A percentile compares a stretch with the other conserved stretches of the same genome.
Evolutionary conservation across 495 filamentous ascomycete genomes (phyloP).

Genomic region (Peziza echinospora): DNA sequence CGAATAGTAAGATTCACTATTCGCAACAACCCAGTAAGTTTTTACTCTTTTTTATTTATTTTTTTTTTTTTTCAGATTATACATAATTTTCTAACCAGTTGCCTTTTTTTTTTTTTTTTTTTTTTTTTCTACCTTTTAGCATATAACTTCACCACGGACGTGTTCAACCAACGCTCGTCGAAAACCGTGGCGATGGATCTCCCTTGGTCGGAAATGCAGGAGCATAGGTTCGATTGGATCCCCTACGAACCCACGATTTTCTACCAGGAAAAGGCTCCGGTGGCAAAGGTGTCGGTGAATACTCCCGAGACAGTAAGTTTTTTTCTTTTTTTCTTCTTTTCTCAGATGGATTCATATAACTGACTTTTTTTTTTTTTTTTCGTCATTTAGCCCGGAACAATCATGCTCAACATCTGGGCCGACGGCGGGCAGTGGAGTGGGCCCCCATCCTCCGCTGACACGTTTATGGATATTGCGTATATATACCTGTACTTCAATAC

Average conservation of each 20-base stretch:
- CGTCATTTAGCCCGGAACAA: constrained; percentile 6
- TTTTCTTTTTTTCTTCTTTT: background rate
- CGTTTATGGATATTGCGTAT: constrained; percentile 12
- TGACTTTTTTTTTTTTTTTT: background rate
- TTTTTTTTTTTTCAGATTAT: constrained; percentile 3
- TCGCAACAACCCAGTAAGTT: constrained; percentile 17
- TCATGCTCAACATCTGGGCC: constrained; percentile 17
- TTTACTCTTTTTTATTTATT: background rate
- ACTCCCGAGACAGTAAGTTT: constrained; percentile 14
- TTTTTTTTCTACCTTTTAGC: constrained; percentile 6
- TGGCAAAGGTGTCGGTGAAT: constrained; percentile 9
- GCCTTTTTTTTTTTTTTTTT: background rate
- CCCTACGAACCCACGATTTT: constrained; percentile 10
- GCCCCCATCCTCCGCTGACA: constrained; percentile 14
- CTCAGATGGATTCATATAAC: background rate
- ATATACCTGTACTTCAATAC: constrained; percentile 18
- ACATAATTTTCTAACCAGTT: background rate
- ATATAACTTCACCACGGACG: constrained; percentile 5
- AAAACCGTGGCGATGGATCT: constrained; percentile 4
- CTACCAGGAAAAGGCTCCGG: constrained; percentile 8
- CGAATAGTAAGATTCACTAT: constrained; percentile 9
- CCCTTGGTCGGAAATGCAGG: constrained; percentile 13
- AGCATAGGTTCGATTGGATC: constrained; percentile 17
- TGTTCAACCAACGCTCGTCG: constrained; percentile 4
- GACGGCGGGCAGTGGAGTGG: constrained; percentile 17